Evolutionary conservation across 495 filamentous ascomycete species (phyloP).

Genomic region (Talaromyces proteolyticus): DNA sequence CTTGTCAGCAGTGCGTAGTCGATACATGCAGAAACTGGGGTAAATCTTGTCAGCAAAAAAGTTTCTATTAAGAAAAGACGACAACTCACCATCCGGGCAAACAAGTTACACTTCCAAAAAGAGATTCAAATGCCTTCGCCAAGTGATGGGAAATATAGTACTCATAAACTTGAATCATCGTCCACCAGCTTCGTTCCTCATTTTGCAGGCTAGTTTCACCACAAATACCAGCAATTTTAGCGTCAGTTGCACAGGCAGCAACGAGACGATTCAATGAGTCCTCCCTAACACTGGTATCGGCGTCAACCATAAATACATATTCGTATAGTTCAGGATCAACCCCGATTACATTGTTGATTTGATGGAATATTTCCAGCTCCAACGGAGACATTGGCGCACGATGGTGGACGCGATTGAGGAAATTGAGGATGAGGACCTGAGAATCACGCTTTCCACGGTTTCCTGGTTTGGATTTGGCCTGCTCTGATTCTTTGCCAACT

Average conservation of each 20-base stretch:
- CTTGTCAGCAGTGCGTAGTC: slow-evolving; percentile 84
- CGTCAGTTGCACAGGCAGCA: slow-evolving; percentile 86
- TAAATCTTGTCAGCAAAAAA: neutral
- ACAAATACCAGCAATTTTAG: slow-evolving; percentile 95
- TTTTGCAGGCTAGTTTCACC: slow-evolving; percentile 96
- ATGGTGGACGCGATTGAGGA: slow-evolving; percentile 97
- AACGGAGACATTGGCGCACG: slow-evolving; percentile 89
- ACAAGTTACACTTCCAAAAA: slow-evolving; percentile 95
- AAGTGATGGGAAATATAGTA: slow-evolving; percentile 97
- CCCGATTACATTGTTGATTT: slow-evolving; percentile 98
- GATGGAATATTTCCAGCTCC: slow-evolving; percentile 96
- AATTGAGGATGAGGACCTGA: slow-evolving; percentile 76
- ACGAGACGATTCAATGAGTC: slow-evolving; percentile 91
- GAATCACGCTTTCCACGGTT: slow-evolving; percentile 98
- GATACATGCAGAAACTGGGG: slow-evolving; percentile 95
- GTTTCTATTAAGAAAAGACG: neutral
- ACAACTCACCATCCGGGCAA: slow-evolving; percentile 88
- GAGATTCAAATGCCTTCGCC: slow-evolving; percentile 88
- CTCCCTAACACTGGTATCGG: slow-evolving; percentile 90
- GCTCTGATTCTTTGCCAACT: slow-evolving; percentile 93
- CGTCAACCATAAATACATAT: slow-evolving; percentile 95
- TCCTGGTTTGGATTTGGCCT: slow-evolving; percentile 84
- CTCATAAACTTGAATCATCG: slow-evolving; percentile 99
- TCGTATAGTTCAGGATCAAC: slow-evolving; percentile 97
- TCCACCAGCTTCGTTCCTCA: slow-evolving; percentile 92